Percentiles rank a stretch among this genome's conserved stretches.
Evolutionary conservation across 2,329 filamentous ascomycete species (phyloP).

Genomic region (Emergomyces orientalis): DNA sequence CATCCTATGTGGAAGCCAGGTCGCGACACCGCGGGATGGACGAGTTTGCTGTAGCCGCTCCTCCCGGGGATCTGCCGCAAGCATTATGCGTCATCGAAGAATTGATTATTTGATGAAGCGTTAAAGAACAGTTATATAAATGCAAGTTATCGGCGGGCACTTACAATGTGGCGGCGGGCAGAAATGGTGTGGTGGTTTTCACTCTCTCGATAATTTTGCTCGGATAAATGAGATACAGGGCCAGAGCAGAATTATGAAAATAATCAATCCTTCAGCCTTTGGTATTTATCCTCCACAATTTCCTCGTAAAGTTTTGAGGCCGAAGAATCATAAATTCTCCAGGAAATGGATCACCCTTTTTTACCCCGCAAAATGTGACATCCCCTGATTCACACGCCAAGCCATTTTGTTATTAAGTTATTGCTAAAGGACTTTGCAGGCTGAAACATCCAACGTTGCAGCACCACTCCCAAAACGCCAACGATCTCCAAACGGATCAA

Average conservation of each 20-base stretch:
- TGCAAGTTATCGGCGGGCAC: too few relatives aligned
- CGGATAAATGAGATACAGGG: neutral
- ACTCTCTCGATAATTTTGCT: neutral
- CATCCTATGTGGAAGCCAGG: neutral
- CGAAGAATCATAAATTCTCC: neutral
- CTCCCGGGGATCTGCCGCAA: neutral
- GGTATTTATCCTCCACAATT: neutral
- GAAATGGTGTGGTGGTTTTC: neutral
- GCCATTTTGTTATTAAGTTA: neutral
- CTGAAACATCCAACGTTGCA: neutral
- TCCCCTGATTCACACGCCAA: neutral
- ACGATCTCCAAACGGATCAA: slow-evolving; percentile 1
- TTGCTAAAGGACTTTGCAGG: neutral
- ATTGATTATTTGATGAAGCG: neutral
- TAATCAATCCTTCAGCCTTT: neutral
- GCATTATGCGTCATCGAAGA: neutral
- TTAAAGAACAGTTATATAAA: neutral
- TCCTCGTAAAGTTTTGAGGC: neutral
- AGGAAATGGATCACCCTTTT: neutral
- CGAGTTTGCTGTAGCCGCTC: neutral
- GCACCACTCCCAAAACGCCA: neutral
- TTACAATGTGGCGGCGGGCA: neutral
- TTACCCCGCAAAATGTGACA: neutral
- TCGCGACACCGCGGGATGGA: neutral
- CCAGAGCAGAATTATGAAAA: neutral